phyloP scores from a whole-genome alignment of 352 stramenopile species.

The Globisporangium ultimum region DNA sequence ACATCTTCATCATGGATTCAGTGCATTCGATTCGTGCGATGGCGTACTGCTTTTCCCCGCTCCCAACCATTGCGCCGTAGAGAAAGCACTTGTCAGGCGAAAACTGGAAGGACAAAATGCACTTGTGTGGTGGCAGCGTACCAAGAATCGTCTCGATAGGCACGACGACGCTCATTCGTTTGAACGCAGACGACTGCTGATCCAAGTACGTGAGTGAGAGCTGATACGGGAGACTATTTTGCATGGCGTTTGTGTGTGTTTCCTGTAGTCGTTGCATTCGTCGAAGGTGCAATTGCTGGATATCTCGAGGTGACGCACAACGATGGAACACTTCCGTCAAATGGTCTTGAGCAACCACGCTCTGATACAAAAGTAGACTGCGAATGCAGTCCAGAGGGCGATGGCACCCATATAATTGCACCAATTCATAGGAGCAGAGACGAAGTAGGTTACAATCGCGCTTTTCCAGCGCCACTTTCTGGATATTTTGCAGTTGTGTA shows the following conservation, averaged over 20 bases:
- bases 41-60: constrained; percentile 33
- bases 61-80: constrained; percentile 40
- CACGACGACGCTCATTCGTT: constrained; percentile 44
- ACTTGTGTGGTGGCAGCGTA: constrained; percentile 29
- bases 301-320: constrained; percentile 35
- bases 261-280: constrained; percentile 33
- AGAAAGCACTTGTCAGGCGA: constrained; percentile 68
- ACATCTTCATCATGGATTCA: constrained; percentile 16
- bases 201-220: constrained; percentile 65
- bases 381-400: constrained; percentile 44
- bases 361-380: constrained; percentile 67
- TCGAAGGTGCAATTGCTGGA: constrained; percentile 45
- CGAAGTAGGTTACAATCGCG: constrained; percentile 29
- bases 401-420: constrained; percentile 50
- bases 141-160: constrained; percentile 40
- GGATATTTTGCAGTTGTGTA: constrained; percentile 23
- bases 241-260: constrained; percentile 34
- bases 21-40: constrained; percentile 67
- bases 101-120: constrained; percentile 60
- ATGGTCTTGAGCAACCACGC: constrained; percentile 28
- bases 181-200: constrained; percentile 61
- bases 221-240: constrained; percentile 58
- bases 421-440: constrained; percentile 50
- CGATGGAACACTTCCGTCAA: constrained; percentile 31
- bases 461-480: constrained; percentile 49